Evolutionary conservation across 495 filamentous ascomycete genomes (phyloP), one percentile per base, ranked within the genome.

Genomic region (Barbatosphaeria neglecta): DNA sequence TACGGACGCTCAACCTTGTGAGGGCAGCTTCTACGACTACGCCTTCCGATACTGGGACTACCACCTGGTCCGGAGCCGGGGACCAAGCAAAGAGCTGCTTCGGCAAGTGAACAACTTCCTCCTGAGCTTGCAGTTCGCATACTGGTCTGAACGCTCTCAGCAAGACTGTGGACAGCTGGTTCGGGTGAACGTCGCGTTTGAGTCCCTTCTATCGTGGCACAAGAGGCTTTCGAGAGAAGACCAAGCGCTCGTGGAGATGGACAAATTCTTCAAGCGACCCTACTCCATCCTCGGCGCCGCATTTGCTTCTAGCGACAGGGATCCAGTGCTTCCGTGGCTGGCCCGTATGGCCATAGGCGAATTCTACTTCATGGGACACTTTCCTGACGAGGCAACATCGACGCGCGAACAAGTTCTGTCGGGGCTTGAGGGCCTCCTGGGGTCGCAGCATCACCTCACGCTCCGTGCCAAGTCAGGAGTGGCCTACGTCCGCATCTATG

Each of bases 261-360:
- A 31, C 28, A 31, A 31, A 13, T 31, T 11, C 28, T 31, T 31
- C 15, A 13, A 31, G 28, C 28, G 28, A 31, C 4, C 28, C 28
- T 31, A 31, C 28, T 31, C 28, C 28, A 6, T 31, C 28, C 28
- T 31, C 28, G 28, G 28, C 9, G 28, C 28, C 28, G 28, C 28
- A 31, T 31, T 31, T 11, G 6, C 2, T 31, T 31, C 28, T 13
- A 31, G 28, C 28, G 9, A 13, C 4, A 31, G 9, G 28, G 28
- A 31, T 11, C 4, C 9, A 11, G 28, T 31, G 9, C 28, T 31
- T 31, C 28, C 28, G 16, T 49, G 41, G 40, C 20, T 49, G 11
- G 41, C 47, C 6, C 18, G 18, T 27, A 49, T 49, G 47, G 9
- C 40, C 9, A 18, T 49, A 4, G 47, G 41, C 18, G 17, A 35